Evolutionary conservation across 352 stramenopile species (phyloP).

Genomic region (Phytophthora brassicae): DNA sequence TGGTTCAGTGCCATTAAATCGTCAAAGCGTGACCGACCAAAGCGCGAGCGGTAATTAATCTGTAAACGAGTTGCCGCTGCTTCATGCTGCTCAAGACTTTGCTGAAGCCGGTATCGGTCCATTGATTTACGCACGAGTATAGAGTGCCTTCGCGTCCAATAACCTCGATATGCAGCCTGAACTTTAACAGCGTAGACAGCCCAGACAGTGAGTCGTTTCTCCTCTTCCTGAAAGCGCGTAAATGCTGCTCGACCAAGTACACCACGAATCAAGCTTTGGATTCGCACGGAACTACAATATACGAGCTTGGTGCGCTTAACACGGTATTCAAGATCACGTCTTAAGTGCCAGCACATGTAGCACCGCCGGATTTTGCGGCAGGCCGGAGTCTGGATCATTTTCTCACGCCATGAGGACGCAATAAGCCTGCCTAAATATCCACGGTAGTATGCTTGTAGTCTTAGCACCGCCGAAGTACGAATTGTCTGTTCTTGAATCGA

Average conservation of each 20-base stretch:
- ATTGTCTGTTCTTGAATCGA: constrained; percentile 77
- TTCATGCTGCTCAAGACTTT: constrained; percentile 41
- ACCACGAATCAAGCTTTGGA: constrained; percentile 61
- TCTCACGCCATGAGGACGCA: constrained; percentile 53
- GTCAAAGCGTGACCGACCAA: constrained; percentile 68
- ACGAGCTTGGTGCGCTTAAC: constrained; percentile 35
- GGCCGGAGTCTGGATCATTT: constrained; percentile 58
- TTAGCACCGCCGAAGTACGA: constrained; percentile 63
- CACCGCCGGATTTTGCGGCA: constrained; percentile 47
- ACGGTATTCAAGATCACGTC: constrained; percentile 38
- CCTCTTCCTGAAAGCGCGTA: constrained; percentile 29
- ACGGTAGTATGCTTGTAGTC: constrained; percentile 69
- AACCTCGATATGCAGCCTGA: constrained; percentile 59
- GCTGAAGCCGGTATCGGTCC: constrained; percentile 55
- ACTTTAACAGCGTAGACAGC: constrained; percentile 48
- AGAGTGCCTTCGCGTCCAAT: constrained; percentile 55
- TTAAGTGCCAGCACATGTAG: constrained; percentile 53
- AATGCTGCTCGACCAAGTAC: constrained; percentile 47
- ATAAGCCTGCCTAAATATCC: constrained; percentile 51
- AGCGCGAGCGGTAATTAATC: constrained; percentile 55
- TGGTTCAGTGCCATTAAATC: constrained; percentile 75
- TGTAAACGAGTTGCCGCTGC: constrained; percentile 52
- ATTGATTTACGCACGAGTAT: constrained; percentile 64
- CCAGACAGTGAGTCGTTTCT: constrained; percentile 40
- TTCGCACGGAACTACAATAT: constrained; percentile 42